Evolutionary conservation across 148 eudicot species (phyloP).

Genomic region (Cornus florida): DNA sequence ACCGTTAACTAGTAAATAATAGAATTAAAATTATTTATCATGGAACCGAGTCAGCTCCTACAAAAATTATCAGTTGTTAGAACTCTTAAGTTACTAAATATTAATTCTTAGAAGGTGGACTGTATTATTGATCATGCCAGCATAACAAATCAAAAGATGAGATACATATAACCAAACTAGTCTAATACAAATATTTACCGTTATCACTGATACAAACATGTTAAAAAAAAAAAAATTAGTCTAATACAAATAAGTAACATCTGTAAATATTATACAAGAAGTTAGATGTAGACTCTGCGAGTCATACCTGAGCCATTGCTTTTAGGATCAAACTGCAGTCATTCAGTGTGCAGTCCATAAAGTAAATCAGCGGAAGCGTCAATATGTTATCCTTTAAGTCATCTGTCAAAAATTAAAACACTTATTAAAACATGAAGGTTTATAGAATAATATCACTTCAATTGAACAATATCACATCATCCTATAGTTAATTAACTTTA

Average conservation of each 20-base stretch:
- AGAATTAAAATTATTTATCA: too few species aligned
- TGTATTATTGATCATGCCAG: background rate
- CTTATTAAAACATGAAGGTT: conserved; percentile 10
- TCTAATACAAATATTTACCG: background rate
- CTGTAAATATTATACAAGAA: background rate
- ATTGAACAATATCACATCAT: background rate
- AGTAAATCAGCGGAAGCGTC: conserved; percentile 68
- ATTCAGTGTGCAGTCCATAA: conserved; percentile 80
- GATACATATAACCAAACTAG: background rate
- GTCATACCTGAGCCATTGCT: conserved; percentile 55
- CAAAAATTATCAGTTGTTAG: too few species aligned
- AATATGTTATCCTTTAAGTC: conserved; percentile 28
- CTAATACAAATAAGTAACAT: background rate
- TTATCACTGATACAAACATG: too few species aligned
- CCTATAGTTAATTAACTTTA: background rate
- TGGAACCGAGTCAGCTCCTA: too few species aligned
- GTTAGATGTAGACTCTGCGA: conserved; percentile 1
- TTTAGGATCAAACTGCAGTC: conserved; percentile 79
- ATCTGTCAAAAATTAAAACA: conserved; percentile 56
- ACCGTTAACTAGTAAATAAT: too few species aligned
- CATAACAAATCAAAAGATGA: background rate
- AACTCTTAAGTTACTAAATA: too few species aligned
- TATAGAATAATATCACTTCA: background rate
- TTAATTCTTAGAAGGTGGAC: too few species aligned
- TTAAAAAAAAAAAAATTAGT: too few species aligned